Percentiles rank a stretch among this genome's conserved stretches.
These are phyloP conservation scores for Leccinellum albellum DNA, from an alignment of 768 basidiomycete species.

Conservation along the genomic window DNA sequence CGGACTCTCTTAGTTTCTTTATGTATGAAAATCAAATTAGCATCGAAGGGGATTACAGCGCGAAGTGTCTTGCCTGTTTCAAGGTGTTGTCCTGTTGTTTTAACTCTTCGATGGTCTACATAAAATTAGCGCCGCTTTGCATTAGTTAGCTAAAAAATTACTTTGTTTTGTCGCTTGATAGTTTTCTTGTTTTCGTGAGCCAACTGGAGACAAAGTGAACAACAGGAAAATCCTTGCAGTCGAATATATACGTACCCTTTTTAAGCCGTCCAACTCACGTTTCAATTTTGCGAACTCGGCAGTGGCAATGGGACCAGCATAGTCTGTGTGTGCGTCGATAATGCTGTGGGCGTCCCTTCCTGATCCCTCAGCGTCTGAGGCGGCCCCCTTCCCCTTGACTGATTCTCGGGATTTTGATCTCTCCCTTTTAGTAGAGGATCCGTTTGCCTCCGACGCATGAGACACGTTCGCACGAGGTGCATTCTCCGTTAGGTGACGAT, in stretches of 20 bases:
- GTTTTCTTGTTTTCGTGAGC: constrained; percentile 46
- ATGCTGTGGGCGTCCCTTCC: constrained; percentile 20
- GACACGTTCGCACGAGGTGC: constrained; percentile 8
- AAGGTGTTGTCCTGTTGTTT: constrained; percentile 39
- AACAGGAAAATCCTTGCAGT: not conserved
- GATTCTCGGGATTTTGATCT: constrained; percentile 38
- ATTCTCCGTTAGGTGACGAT: constrained; percentile 22
- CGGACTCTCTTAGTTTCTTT: constrained; percentile 42
- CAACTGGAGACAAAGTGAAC: constrained; percentile 24
- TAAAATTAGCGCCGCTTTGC: constrained; percentile 1
- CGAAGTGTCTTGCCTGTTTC: constrained; percentile 33
- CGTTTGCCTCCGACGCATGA: constrained; percentile 6
- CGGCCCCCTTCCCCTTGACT: constrained; percentile 17
- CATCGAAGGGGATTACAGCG: not conserved
- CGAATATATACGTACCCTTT: constrained; percentile 34
- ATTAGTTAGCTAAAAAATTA: constrained; percentile 17
- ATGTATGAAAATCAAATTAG: constrained; percentile 18
- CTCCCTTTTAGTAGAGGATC: constrained; percentile 23
- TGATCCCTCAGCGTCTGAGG: constrained; percentile 29
- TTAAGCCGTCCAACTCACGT: constrained; percentile 54
- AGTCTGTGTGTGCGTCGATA: constrained; percentile 17
- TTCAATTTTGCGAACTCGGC: constrained; percentile 54
- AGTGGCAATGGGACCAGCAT: constrained; percentile 36
- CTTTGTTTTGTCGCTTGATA: constrained; percentile 56
- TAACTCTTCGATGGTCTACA: constrained; percentile 52